Percentiles rank a stretch among this genome's conserved stretches.
Evolutionary conservation across 2,329 filamentous ascomycete genomes (phyloP).

Genomic region (Thermomyces lanuginosus): DNA sequence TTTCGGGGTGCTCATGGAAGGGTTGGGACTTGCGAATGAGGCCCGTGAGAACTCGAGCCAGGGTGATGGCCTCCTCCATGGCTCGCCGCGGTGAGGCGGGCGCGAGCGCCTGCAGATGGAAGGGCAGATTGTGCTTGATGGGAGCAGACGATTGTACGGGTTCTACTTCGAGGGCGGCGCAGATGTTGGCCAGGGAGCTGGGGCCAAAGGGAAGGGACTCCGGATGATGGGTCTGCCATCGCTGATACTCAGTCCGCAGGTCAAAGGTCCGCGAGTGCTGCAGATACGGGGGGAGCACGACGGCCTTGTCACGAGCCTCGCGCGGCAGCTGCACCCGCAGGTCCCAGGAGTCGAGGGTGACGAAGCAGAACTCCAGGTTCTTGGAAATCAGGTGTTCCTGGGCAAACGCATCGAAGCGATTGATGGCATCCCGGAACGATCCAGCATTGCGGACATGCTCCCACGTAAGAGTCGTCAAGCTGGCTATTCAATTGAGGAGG

Average conservation of each 20-base stretch:
- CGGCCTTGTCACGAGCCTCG: conserved; percentile 94
- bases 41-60: conserved; percentile 80
- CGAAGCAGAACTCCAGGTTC: conserved; percentile 93
- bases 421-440: conserved; percentile 91
- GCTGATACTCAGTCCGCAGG: conserved; percentile 89
- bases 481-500: conserved; percentile 43
- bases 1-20: conserved; percentile 81
- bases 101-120: conserved; percentile 89
- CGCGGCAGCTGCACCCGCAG: conserved; percentile 92
- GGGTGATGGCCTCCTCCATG: conserved; percentile 92
- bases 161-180: conserved; percentile 92
- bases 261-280: conserved; percentile 97
- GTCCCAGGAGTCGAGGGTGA: conserved; percentile 97
- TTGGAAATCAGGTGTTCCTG: conserved; percentile 79
- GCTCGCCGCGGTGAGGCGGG: conserved; percentile 89
- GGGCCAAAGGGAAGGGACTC: conserved; percentile 94
- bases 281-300: conserved; percentile 87
- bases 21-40: conserved; percentile 94
- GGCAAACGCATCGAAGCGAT: conserved; percentile 85
- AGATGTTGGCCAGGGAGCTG: conserved; percentile 91
- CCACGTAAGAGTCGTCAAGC: conserved; percentile 94
- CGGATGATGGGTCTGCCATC: conserved; percentile 96
- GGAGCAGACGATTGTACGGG: conserved; percentile 93
- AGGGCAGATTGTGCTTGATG: conserved; percentile 96
- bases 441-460: conserved; percentile 96